phyloP scores from a whole-genome alignment of 495 filamentous ascomycete species.

The Xylaria scruposa region DNA sequence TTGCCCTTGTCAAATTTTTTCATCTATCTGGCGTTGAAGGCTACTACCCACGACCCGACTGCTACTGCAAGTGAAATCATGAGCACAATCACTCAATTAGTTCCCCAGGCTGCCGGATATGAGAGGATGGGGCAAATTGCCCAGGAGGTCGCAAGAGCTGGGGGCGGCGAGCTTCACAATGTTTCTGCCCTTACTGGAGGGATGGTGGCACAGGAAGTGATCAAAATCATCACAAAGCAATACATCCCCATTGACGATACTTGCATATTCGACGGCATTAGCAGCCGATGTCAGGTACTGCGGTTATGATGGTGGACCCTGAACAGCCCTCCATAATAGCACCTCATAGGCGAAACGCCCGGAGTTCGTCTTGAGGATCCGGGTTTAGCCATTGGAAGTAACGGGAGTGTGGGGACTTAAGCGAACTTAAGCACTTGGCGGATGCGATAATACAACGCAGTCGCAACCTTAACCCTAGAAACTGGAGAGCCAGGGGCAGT shows the following conservation, averaged over 20 bases:
- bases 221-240: slow-evolving; percentile 95
- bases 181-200: slow-evolving; percentile 90
- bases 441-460: slow-evolving; percentile 40
- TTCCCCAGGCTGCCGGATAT: slow-evolving; percentile 53
- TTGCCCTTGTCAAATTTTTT: slow-evolving; percentile 71
- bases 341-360: slow-evolving; percentile 43
- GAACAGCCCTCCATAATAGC: slow-evolving; percentile 29
- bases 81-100: slow-evolving; percentile 43
- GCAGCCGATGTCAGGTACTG: slow-evolving; percentile 78
- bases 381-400: slow-evolving; percentile 47
- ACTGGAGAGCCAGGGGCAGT: slow-evolving; percentile 33
- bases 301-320: slow-evolving; percentile 45
- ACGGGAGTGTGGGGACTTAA: slow-evolving; percentile 37
- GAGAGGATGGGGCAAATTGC: slow-evolving; percentile 60
- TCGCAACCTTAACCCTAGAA: slow-evolving; percentile 36
- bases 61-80: slow-evolving; percentile 56
- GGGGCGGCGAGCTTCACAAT: slow-evolving; percentile 91
- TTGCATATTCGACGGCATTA: slow-evolving; percentile 89
- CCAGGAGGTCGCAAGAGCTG: slow-evolving; percentile 74
- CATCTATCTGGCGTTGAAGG: slow-evolving; percentile 76
- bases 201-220: slow-evolving; percentile 91
- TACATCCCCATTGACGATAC: slow-evolving; percentile 95
- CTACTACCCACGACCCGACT: slow-evolving; percentile 53
- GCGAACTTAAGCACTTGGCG: slow-evolving; percentile 38
- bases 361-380: slow-evolving; percentile 48